Conservation (phyloP, 2,329 filamentous ascomycete species). For the Phialophora verrucosa region DNA sequence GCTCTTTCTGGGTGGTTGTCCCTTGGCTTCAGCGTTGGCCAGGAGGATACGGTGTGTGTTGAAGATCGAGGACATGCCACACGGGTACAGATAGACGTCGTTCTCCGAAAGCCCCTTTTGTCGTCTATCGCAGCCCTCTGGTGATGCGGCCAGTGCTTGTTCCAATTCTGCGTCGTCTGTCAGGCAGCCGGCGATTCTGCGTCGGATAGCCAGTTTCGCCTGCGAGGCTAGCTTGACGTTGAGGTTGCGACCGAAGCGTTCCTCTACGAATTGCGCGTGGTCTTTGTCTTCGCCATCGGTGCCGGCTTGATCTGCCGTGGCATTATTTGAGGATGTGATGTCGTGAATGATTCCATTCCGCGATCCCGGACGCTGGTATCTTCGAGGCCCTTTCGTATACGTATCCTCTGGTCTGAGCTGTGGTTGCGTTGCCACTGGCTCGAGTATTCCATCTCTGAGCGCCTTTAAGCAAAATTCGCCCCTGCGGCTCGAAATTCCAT, state of each 20-base stretch:
- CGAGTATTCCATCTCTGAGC: constrained; percentile 70
- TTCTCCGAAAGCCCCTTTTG: constrained; percentile 73
- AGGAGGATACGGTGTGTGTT: constrained; percentile 79
- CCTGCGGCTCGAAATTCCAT: constrained; percentile 87
- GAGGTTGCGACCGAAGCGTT: constrained; percentile 90
- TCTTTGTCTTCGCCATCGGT: constrained; percentile 61
- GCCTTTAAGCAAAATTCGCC: constrained; percentile 86
- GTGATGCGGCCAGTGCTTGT: constrained; percentile 58
- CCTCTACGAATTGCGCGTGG: constrained; percentile 82
- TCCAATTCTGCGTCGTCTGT: constrained; percentile 72
- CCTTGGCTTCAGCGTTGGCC: constrained; percentile 62
- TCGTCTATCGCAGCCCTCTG: constrained; percentile 43
- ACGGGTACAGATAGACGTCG: constrained; percentile 87
- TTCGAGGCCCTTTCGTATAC: constrained; percentile 71
- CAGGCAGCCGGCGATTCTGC: constrained; percentile 86
- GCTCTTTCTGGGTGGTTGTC: constrained; percentile 60
- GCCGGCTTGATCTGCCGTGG: constrained; percentile 32
- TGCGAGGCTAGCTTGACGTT: constrained; percentile 77
- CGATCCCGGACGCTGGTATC: constrained; percentile 73
- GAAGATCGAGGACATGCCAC: constrained; percentile 95
- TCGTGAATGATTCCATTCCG: constrained; percentile 53
- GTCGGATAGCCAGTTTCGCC: constrained; percentile 82
- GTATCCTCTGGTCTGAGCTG: constrained; percentile 33
- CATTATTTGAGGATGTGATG: constrained; percentile 20
- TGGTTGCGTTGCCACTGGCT: constrained; percentile 43